A percentile compares a stretch with the other conserved stretches of the same genome.
These are phyloP conservation scores for Yamadazyma takamatsuzukensis DNA, from an alignment of 805 yeast genomes.

Conservation along the genomic window DNA sequence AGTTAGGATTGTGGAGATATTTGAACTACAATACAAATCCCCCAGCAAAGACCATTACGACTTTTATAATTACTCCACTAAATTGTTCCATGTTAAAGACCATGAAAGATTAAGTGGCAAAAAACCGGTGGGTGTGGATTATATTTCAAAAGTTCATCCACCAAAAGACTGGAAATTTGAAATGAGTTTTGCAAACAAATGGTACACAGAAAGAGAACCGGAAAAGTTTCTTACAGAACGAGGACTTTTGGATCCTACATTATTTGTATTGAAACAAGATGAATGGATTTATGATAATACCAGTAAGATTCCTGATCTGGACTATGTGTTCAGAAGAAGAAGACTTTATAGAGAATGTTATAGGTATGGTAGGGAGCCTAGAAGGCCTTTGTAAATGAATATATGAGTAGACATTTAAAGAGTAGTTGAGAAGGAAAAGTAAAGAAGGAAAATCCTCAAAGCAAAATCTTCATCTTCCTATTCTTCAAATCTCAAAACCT, in stretches of 20 bases:
- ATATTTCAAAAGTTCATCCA: slow-evolving; percentile 54
- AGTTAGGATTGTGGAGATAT: slow-evolving; percentile 63
- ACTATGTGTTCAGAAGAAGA: slow-evolving; percentile 54
- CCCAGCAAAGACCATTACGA: slow-evolving; percentile 60
- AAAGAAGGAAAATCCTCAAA: too few relatives aligned
- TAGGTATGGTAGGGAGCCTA: slow-evolving; percentile 33
- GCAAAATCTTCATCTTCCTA: too few relatives aligned
- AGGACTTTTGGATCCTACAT: slow-evolving; percentile 20
- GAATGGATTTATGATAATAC: slow-evolving; percentile 48
- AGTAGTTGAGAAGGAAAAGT: not conserved
- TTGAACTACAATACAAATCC: slow-evolving; percentile 68
- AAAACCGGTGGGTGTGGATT: slow-evolving; percentile 62
- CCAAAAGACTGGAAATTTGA: slow-evolving; percentile 77
- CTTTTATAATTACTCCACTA: slow-evolving; percentile 52
- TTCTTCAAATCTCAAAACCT: not conserved
- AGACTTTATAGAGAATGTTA: slow-evolving; percentile 51
- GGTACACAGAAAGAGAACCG: slow-evolving; percentile 63
- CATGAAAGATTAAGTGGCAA: slow-evolving; percentile 36
- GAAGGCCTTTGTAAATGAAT: slow-evolving; percentile 4
- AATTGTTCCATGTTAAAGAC: slow-evolving; percentile 52
- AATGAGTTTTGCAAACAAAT: slow-evolving; percentile 44
- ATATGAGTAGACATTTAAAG: not conserved
- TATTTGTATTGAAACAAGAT: slow-evolving; percentile 20
- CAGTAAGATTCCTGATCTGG: slow-evolving; percentile 19
- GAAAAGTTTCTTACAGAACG: slow-evolving; percentile 49